A percentile compares a stretch with the other conserved stretches of the same genome.
Conservation (phyloP, 306 rosid genomes). For the Lupinus albus region DNA sequence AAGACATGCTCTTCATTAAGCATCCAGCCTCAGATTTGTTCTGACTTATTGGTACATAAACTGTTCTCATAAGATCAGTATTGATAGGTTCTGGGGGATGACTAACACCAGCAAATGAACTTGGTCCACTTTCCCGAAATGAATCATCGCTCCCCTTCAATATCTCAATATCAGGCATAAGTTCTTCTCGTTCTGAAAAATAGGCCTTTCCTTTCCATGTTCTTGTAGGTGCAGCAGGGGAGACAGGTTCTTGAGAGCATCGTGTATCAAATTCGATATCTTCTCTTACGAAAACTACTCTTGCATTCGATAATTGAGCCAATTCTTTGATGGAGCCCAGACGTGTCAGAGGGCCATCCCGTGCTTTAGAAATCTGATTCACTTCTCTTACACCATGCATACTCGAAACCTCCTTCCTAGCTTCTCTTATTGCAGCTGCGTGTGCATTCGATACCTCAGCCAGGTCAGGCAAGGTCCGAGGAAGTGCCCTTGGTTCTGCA, state of each 20-base stretch:
- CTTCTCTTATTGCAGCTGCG: conserved; percentile 44
- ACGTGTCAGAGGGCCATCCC: conserved; percentile 41
- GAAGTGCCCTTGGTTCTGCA: conserved; percentile 29
- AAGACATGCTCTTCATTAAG: conserved; percentile 60
- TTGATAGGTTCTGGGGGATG: conserved; percentile 96
- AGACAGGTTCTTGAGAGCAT: conserved; percentile 47
- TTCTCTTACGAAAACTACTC: conserved; percentile 56
- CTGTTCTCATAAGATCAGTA: conserved; percentile 73
- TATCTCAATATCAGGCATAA: conserved; percentile 48
- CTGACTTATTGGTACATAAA: conserved; percentile 73
- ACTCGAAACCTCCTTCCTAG: conserved; percentile 44
- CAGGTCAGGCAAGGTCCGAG: conserved; percentile 53
- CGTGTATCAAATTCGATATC: conserved; percentile 53
- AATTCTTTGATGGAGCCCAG: conserved; percentile 53
- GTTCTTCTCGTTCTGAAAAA: conserved; percentile 50
- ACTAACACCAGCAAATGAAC: conserved; percentile 86
- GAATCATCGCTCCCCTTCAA: conserved; percentile 51
- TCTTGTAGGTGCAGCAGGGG: conserved; percentile 45
- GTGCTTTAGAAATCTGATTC: conserved; percentile 48
- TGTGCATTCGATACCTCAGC: conserved; percentile 53
- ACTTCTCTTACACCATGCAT: conserved; percentile 41
- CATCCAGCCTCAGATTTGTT: conserved; percentile 66
- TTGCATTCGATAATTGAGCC: conserved; percentile 58
- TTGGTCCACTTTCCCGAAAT: conserved; percentile 55
- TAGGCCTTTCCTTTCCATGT: conserved; percentile 63